Evolutionary conservation across 2,329 filamentous ascomycete genomes (phyloP).

Genomic region (Alternaria brassicae): DNA sequence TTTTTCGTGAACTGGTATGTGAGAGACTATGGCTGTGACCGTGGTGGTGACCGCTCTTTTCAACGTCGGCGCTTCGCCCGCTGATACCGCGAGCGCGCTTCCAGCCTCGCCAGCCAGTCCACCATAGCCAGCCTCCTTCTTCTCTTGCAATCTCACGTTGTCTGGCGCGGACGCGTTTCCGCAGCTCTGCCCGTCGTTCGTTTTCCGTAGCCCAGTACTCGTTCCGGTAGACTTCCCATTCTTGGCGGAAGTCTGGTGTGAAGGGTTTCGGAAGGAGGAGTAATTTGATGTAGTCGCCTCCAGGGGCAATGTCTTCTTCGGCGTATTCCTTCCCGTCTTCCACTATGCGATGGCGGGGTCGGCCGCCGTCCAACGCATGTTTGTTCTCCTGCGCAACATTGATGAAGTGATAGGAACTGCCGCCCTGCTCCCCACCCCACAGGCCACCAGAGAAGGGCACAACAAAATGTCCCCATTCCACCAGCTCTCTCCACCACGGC

Average conservation of each 20-base stretch:
- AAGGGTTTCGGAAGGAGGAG: constrained; percentile 93
- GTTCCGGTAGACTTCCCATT: constrained; percentile 92
- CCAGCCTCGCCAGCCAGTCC: constrained; percentile 74
- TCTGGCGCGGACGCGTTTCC: constrained; percentile 71
- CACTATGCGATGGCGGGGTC: constrained; percentile 48
- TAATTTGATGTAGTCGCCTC: constrained; percentile 90
- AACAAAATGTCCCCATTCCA: constrained; percentile 76
- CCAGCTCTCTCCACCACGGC: constrained; percentile 79
- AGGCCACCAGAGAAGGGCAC: constrained; percentile 68
- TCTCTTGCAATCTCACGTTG: constrained; percentile 72
- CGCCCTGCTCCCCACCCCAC: constrained; percentile 58
- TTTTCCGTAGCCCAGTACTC: constrained; percentile 99
- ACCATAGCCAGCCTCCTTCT: constrained; percentile 81
- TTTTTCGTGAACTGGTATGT: constrained; percentile 30
- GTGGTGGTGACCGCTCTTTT: constrained; percentile 36
- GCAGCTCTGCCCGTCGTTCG: constrained; percentile 77
- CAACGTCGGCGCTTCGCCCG: constrained; percentile 35
- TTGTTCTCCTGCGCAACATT: constrained; percentile 61
- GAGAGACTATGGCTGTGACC: constrained; percentile 23
- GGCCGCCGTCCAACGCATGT: constrained; percentile 30
- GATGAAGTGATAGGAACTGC: constrained; percentile 77
- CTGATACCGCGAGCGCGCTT: constrained; percentile 44
- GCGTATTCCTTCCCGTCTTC: constrained; percentile 69
- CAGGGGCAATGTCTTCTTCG: constrained; percentile 88
- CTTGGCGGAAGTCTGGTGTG: constrained; percentile 90